Conservation (phyloP, 1,284 basidiomycete genomes). For the Puccinia horiana region DNA sequence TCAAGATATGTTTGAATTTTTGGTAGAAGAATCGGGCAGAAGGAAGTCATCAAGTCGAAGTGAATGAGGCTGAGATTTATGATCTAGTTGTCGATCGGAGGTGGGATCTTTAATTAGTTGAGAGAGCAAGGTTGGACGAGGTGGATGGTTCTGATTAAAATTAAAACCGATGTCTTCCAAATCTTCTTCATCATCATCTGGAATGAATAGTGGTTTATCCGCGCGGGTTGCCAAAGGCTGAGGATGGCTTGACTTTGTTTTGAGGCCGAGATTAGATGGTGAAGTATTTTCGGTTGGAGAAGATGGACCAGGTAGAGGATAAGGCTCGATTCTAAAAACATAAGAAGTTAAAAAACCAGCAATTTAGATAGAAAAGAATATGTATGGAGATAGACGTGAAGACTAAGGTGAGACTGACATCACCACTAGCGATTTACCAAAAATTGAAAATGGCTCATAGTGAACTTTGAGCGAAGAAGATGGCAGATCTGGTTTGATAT, state of each 20-base stretch:
- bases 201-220: conserved; percentile 25
- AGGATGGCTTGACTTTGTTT: neutral
- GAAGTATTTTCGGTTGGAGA: neutral
- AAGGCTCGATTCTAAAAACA: conserved; percentile 35
- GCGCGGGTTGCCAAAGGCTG: neutral
- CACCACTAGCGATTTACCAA: conserved; percentile 32
- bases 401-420: neutral
- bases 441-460: conserved; percentile 39
- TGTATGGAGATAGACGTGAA: neutral
- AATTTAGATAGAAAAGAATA: neutral
- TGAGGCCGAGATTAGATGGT: neutral
- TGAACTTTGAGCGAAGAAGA: conserved; percentile 30
- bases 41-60: conserved; percentile 33
- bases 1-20: neutral
- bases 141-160: neutral
- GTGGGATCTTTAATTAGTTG: conserved; percentile 35
- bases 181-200: conserved; percentile 25
- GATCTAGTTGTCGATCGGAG: conserved; percentile 32
- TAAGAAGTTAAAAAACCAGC: neutral
- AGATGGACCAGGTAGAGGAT: conserved; percentile 3
- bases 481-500: conserved; percentile 22
- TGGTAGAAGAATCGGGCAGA: neutral
- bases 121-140: conserved; percentile 21
- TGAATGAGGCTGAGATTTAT: conserved; percentile 34
- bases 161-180: conserved; percentile 6